Base-by-base conservation (phyloP, 2,329 filamentous ascomycete species). In the Arthrobotrys megalospora region DNA sequence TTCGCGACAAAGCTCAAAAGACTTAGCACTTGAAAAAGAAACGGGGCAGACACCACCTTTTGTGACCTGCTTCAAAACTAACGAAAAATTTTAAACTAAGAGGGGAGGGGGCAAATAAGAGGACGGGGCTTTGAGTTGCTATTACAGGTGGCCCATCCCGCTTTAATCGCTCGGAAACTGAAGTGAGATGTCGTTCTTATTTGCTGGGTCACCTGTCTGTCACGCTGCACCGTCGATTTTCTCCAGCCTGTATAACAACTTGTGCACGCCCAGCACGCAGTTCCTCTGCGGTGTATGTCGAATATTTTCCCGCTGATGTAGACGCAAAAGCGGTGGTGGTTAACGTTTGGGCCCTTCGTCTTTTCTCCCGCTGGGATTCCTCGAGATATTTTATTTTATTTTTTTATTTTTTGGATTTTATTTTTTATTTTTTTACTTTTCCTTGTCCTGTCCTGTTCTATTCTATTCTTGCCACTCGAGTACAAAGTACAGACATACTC, bases 131-230 rank as follows among this genome's bases (percentile, higher is more conserved):
- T 76, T 77, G 73, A 70, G 60, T 53, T 77, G 52, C 73, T 77
- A 77, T 66, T 77, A 70, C 73, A 70, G 73, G 66, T 71, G 73
- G 60, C 38, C 69, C 69, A 64, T 77, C 73, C 73, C 73, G 73
- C 73, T 71, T 77, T 77, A 77, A 77, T 77, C 73, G 73, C 73
- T 77, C 73, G 73, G 73, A 77, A 77, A 77, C 64, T 76, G 64
- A 68, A 55, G 32, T 55, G 52, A 43, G 36, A 43, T 52, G 50
- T 48, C 65, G 47, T 65, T 43, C 65, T 76, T 69, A 55, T 66
- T 76, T 41, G 66, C 28, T 66, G 41, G 73, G 67, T 78, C 75
- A 78, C 75, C 75, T 78, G 75, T 72, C 75, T 78, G 75, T 71
- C 67, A 78, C 75, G 73, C 75, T 72, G 52, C 36, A 52, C 75